Conservation (phyloP, 2,329 filamentous ascomycete species). For the Aspergillus piperis region DNA sequence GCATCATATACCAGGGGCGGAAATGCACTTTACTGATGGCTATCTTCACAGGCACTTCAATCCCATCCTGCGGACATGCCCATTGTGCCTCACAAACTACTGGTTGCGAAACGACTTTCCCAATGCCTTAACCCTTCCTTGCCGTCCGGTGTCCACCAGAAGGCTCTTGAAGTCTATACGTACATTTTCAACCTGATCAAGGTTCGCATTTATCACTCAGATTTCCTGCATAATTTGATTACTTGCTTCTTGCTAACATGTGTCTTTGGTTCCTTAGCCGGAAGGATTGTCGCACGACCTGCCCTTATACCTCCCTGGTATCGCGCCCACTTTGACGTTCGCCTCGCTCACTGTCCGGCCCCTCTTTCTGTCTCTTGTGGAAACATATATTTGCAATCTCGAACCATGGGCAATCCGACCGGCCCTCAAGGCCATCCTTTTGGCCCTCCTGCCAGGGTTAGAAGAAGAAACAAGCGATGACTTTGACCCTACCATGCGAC, state of each 20-base stretch:
- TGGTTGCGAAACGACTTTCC: constrained; percentile 85
- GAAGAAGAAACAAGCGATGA: constrained; percentile 98
- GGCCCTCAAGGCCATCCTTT: constrained; percentile 83
- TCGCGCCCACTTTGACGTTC: constrained; percentile 87
- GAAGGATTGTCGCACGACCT: constrained; percentile 81
- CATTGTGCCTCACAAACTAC: constrained; percentile 75
- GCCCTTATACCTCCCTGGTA: constrained; percentile 82
- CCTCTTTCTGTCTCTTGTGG: constrained; percentile 79
- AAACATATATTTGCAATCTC: constrained; percentile 74
- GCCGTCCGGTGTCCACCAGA: constrained; percentile 96
- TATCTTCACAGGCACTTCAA: constrained; percentile 71
- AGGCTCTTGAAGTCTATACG: constrained; percentile 88
- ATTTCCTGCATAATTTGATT: not conserved
- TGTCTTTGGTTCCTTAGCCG: constrained; percentile 39
- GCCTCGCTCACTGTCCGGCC: constrained; percentile 89
- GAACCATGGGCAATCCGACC: constrained; percentile 73
- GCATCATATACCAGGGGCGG: not conserved
- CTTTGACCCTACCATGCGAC: constrained; percentile 80
- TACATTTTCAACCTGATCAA: constrained; percentile 87
- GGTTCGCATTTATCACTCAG: constrained; percentile 41
- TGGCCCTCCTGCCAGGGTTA: constrained; percentile 85
- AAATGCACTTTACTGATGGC: constrained; percentile 2
- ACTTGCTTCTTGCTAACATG: constrained; percentile 7
- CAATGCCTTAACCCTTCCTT: constrained; percentile 93
- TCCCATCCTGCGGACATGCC: constrained; percentile 72